A percentile compares a stretch with the other conserved stretches of the same genome.
phyloP scores from a whole-genome alignment of 148 eudicot species.

The Bassia scoparia region DNA sequence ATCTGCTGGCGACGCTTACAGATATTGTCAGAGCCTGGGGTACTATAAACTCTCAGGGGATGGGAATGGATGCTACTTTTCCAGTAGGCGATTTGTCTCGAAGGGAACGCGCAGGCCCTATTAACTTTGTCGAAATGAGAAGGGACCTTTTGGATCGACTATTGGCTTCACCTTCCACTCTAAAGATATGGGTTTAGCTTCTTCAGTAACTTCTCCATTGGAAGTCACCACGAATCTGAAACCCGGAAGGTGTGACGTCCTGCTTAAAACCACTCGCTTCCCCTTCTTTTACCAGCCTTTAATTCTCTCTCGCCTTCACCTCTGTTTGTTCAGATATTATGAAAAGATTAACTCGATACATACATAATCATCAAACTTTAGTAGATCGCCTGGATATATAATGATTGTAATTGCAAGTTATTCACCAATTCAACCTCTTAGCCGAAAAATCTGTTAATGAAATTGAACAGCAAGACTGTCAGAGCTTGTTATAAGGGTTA shows the following conservation, averaged over 20 bases:
- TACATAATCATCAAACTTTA: too few relatives aligned
- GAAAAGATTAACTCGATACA: not conserved
- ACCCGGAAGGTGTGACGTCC: constrained; percentile 81
- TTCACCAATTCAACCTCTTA: too few relatives aligned
- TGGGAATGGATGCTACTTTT: constrained; percentile 82
- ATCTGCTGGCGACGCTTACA: not conserved
- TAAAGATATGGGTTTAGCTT: constrained; percentile 77
- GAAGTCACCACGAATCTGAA: constrained; percentile 88
- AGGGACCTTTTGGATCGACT: constrained; percentile 80
- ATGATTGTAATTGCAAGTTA: too few relatives aligned
- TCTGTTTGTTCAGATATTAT: constrained; percentile 27
- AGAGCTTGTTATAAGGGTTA: not conserved
- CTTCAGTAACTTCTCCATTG: constrained; percentile 56
- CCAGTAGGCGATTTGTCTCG: constrained; percentile 81
- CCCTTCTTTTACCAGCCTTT: constrained; percentile 85
- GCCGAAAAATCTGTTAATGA: too few relatives aligned
- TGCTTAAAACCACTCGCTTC: constrained; percentile 75
- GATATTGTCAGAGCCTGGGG: not conserved
- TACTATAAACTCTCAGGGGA: constrained; percentile 40
- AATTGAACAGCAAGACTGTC: not conserved
- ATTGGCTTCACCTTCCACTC: constrained; percentile 70
- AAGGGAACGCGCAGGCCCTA: constrained; percentile 80
- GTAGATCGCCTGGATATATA: too few relatives aligned
- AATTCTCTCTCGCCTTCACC: constrained; percentile 73
- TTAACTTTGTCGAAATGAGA: constrained; percentile 63